Evolutionary conservation across 441 rosid species (phyloP), one percentile per base, ranked within the genome.

Genomic region (Francoa sonchifolia): DNA sequence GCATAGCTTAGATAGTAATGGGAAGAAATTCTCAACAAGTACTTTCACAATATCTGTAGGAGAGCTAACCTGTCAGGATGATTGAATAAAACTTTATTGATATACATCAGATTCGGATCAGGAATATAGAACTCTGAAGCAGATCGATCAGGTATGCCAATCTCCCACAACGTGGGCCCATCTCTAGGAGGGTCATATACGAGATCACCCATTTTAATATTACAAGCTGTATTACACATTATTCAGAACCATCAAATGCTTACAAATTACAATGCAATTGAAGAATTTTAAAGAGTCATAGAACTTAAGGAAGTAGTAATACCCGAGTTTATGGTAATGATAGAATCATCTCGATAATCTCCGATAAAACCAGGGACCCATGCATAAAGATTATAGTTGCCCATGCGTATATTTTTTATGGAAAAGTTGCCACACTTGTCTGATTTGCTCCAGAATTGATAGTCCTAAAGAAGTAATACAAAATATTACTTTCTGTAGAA

Each of bases 81-180:
- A 47, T 71, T 62, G 31, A 80, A 33, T 32, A 61, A 87, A 37
- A 84, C 76, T 27, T 70, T 81, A 50, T 84, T 88, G 45, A 81
- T 50, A 42, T 68, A 79, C 8, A 36, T 61, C 0, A 78, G 78
- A 57, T 84, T 59, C 6, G 95, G 90, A 47, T 77, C 88, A 1
- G 95, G 97, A 44, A 75, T 56, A 45, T 61, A 75, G 59, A 81
- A 88, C 52, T 81, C 83, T 16, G 72, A 77, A n/a, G 95, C 88
- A 39, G 86, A 61, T 33, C 92, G 80, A 58, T 81, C 77, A 26
- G 95, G 94, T 26, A 66, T 42, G 19, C 95, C 97, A 10, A 84
- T 84, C 58, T 88, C 97, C 97, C 94, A 84, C 42, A 88, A 21
- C 0, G 95, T 84, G 1, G 94, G 85, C 8, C 97, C 95, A 45